Conservation (phyloP, 331 rosid species). For the Phaseolus coccineus region DNA sequence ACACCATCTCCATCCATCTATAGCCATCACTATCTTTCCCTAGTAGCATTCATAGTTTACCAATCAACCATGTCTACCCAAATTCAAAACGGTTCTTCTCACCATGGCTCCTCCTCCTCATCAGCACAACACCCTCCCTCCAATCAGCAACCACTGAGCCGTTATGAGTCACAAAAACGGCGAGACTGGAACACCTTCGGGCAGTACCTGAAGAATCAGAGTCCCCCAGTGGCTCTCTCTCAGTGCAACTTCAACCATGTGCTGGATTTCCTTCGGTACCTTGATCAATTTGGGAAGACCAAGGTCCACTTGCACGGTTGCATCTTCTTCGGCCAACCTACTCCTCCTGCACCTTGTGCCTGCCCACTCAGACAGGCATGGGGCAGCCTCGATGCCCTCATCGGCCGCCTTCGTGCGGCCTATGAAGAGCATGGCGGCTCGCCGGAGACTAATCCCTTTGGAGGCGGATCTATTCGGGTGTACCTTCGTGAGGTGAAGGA, state of each 20-base stretch:
- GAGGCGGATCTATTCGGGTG: constrained; percentile 73
- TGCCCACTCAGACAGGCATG: constrained; percentile 92
- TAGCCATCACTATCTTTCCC: constrained; percentile 12
- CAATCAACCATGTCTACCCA: constrained; percentile 56
- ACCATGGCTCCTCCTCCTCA: constrained; percentile 57
- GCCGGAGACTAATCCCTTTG: constrained; percentile 80
- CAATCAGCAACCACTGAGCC: constrained; percentile 59
- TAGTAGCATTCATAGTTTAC: not conserved
- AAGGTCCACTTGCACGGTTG: constrained; percentile 82
- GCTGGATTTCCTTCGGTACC: constrained; percentile 80
- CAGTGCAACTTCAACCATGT: constrained; percentile 86
- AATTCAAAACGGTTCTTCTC: constrained; percentile 51
- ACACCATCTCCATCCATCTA: constrained; percentile 23
- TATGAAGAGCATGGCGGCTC: constrained; percentile 90
- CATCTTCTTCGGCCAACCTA: constrained; percentile 85
- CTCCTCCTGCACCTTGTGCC: constrained; percentile 87
- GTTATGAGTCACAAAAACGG: constrained; percentile 82
- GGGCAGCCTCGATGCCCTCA: constrained; percentile 93
- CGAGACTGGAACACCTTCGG: constrained; percentile 95
- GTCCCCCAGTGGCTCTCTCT: constrained; percentile 68
- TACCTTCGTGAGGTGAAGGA: constrained; percentile 87
- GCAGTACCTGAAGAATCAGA: constrained; percentile 73
- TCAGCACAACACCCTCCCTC: constrained; percentile 42
- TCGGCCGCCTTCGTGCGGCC: constrained; percentile 87
- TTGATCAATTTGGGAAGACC: constrained; percentile 92